These are phyloP conservation scores for Fragaria ananassa DNA, from an alignment of 306 rosid genomes.

Conservation along the genomic window DNA sequence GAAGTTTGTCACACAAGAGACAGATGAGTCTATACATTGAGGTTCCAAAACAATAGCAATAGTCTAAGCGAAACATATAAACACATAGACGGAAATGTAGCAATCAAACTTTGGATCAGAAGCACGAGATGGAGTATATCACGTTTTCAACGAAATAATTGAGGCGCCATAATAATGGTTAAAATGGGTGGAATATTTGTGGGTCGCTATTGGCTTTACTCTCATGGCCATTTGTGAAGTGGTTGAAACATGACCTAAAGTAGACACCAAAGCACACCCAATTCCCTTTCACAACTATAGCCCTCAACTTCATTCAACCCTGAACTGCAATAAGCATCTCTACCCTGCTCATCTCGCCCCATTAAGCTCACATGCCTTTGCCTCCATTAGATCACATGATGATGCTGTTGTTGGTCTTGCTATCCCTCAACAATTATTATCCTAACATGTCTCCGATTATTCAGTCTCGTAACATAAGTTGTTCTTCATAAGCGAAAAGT, in stretches of 20 bases:
- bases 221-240: conserved; percentile 31
- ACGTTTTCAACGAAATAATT: not conserved
- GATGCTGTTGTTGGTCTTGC: not conserved
- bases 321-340: conserved; percentile 2
- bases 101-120: not conserved
- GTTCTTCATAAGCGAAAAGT: too few relatives aligned
- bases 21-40: not conserved
- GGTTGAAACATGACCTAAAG: conserved; percentile 30
- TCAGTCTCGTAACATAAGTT: not conserved
- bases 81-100: not conserved
- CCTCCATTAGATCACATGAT: not conserved
- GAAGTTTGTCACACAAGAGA: not conserved
- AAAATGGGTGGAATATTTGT: conserved; percentile 24
- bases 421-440: not conserved
- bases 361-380: conserved; percentile 8
- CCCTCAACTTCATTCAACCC: not conserved
- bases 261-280: conserved; percentile 19
- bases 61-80: not conserved
- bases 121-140: not conserved
- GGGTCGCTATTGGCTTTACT: conserved; percentile 23
- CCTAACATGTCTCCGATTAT: not conserved
- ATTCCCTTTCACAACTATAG: not conserved
- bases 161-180: not conserved
- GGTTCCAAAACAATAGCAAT: not conserved
- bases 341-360: not conserved